phyloP scores from a whole-genome alignment of 2,329 filamentous ascomycete species.

The Alternaria metachromatica region DNA sequence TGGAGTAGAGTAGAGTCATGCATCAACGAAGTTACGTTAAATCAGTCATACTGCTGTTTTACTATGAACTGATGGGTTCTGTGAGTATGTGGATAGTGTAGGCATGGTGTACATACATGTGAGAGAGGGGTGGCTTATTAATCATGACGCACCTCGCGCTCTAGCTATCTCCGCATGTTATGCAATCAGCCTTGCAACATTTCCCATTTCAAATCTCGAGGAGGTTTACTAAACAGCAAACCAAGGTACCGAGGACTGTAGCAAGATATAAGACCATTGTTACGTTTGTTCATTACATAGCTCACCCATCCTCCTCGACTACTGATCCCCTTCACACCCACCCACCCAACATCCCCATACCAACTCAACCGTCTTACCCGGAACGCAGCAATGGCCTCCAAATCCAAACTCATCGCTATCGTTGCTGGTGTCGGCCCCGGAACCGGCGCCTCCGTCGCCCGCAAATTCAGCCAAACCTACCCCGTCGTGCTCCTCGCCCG shows the following conservation, averaged over 20 bases:
- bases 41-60: too few species aligned
- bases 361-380: neutral
- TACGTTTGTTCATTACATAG: neutral
- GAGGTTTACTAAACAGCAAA: slow-evolving; percentile 32
- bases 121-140: slow-evolving; percentile 24
- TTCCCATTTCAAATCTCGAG: slow-evolving; percentile 17
- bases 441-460: slow-evolving; percentile 68
- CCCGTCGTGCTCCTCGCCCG: slow-evolving; percentile 78
- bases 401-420: slow-evolving; percentile 63
- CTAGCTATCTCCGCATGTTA: slow-evolving; percentile 27
- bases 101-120: neutral
- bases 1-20: neutral
- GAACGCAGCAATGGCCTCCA: slow-evolving; percentile 33
- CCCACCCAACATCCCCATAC: neutral
- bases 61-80: too few species aligned
- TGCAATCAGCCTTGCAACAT: slow-evolving; percentile 26
- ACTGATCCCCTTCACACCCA: neutral
- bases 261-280: neutral
- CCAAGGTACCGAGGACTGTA: neutral
- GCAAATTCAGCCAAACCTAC: slow-evolving; percentile 68
- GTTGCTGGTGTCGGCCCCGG: slow-evolving; percentile 76
- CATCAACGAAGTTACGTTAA: slow-evolving; percentile 7
- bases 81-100: too few species aligned
- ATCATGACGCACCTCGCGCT: slow-evolving; percentile 33
- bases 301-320: neutral